Evolutionary conservation across 345 rosid genomes (phyloP).

Genomic region (Ceriops tagal): DNA sequence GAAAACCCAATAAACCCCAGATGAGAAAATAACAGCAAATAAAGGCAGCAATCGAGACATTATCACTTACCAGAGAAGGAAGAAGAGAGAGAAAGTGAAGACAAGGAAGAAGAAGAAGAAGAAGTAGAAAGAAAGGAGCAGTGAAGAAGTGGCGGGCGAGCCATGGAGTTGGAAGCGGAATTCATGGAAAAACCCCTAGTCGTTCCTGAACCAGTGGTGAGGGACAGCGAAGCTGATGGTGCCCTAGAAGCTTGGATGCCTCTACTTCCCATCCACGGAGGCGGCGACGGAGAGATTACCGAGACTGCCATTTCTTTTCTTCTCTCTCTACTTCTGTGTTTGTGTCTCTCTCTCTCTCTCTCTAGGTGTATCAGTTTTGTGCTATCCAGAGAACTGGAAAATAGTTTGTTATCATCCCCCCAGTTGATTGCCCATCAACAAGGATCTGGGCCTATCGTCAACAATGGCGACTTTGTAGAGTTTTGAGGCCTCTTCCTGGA

Average conservation of each 20-base stretch:
- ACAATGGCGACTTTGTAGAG: no score
- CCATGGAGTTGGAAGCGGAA: constrained; percentile 24
- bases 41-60: not conserved
- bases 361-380: not conserved
- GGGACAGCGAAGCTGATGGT: constrained; percentile 62
- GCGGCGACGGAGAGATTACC: constrained; percentile 32
- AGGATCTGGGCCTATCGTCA: no score
- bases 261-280: constrained; percentile 33
- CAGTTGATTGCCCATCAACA: no score
- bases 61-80: constrained; percentile 49
- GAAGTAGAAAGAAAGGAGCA: constrained; percentile 48
- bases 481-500: no score
- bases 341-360: not conserved
- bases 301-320: constrained; percentile 48
- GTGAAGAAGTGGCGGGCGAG: constrained; percentile 51
- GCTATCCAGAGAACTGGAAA: no score
- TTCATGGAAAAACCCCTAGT: constrained; percentile 26
- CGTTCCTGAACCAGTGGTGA: constrained; percentile 34
- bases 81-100: constrained; percentile 43
- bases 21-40: not conserved
- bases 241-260: constrained; percentile 14
- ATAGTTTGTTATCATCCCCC: no score
- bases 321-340: not conserved
- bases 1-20: not conserved
- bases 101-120: constrained; percentile 29